Conservation (phyloP, 2,329 filamentous ascomycete genomes). For the Diplocarpon mali region DNA sequence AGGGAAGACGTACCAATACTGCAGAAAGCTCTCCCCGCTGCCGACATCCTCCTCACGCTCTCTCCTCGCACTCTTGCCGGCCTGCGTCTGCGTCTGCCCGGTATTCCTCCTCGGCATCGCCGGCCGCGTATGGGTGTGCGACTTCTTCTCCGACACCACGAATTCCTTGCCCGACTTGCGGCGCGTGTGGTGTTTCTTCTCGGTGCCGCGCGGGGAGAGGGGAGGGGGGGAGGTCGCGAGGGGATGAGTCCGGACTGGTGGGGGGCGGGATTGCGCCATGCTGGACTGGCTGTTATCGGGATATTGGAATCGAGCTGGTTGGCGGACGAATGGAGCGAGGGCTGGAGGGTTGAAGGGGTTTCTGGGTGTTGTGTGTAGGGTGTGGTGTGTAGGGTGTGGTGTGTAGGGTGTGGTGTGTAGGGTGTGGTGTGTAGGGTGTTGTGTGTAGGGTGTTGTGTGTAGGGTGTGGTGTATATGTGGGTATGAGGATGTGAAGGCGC, state of each 20-base stretch:
- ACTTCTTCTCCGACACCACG: conserved; percentile 17
- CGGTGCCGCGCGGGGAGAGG: conserved; percentile 17
- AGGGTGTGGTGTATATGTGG: neutral
- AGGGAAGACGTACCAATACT: conserved; percentile 46
- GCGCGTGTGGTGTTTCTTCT: conserved; percentile 15
- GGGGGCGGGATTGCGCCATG: conserved; percentile 23
- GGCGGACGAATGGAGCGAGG: neutral
- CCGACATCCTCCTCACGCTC: conserved; percentile 15
- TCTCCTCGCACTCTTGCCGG: conserved; percentile 8
- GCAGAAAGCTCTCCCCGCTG: conserved; percentile 52
- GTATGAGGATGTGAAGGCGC: too few species aligned
- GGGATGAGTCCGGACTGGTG: conserved; percentile 16
- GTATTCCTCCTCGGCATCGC: conserved; percentile 10
- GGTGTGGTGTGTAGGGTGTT: too few species aligned
- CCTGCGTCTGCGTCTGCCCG: conserved; percentile 6
- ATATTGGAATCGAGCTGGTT: neutral
- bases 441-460: neutral
- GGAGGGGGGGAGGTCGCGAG: conserved; percentile 13
- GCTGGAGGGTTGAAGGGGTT: too few species aligned
- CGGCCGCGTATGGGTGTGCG: conserved; percentile 8
- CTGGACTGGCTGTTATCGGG: neutral
- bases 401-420: too few species aligned
- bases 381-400: too few species aligned
- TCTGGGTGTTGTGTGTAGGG: too few species aligned
- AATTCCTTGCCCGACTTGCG: conserved; percentile 22